These are phyloP conservation scores for Aspergillus alliaceus DNA, from an alignment of 2,329 filamentous ascomycete genomes.

Conservation along the genomic window DNA sequence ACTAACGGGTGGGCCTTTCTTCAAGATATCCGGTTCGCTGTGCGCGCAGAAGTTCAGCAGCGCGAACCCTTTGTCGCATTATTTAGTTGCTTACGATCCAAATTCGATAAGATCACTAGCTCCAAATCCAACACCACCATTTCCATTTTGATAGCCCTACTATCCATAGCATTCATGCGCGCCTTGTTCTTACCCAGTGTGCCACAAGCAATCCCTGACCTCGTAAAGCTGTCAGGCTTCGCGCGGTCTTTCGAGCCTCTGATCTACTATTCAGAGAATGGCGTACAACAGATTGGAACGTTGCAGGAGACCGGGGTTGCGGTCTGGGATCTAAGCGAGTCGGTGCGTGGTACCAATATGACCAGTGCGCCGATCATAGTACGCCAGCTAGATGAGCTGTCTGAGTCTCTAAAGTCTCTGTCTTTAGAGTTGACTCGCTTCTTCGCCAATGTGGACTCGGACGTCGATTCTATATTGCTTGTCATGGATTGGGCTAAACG, in stretches of 20 bases:
- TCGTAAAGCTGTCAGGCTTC: constrained; percentile 86
- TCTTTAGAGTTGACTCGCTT: constrained; percentile 86
- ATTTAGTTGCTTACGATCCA: constrained; percentile 62
- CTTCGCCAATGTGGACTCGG: constrained; percentile 89
- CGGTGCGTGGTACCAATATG: constrained; percentile 85
- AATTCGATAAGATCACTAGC: constrained; percentile 61
- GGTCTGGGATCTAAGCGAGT: constrained; percentile 93
- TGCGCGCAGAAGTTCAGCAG: constrained; percentile 85
- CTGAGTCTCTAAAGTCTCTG: constrained; percentile 79
- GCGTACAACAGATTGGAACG: constrained; percentile 79
- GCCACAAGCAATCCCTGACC: constrained; percentile 70
- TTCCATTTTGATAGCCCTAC: constrained; percentile 60
- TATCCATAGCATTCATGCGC: constrained; percentile 66
- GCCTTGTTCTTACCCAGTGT: constrained; percentile 68
- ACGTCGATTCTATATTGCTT: constrained; percentile 87
- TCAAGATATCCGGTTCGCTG: constrained; percentile 81
- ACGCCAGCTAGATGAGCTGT: constrained; percentile 78
- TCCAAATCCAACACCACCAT: constrained; percentile 69
- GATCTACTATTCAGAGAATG: constrained; percentile 91
- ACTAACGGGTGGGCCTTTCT: constrained; percentile 31
- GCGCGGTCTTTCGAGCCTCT: constrained; percentile 91
- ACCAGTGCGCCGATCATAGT: constrained; percentile 85
- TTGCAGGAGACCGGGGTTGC: constrained; percentile 89
- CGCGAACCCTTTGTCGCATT: constrained; percentile 78
- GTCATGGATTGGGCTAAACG: constrained; percentile 96